Conservation (phyloP, 1,139 yeast genomes). For the Debaryomyces fabryi region DNA sequence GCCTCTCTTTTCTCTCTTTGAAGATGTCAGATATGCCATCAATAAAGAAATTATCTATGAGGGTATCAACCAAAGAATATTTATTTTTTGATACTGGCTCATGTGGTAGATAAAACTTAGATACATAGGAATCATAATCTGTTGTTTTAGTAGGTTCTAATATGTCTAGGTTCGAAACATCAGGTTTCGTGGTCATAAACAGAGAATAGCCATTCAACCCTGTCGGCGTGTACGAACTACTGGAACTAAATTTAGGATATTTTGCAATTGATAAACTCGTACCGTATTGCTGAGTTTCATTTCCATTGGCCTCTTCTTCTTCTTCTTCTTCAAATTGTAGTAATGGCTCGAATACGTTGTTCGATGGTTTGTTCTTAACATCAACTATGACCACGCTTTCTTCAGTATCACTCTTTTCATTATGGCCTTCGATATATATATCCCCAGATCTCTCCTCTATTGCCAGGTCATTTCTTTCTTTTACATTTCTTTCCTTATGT, state of each 20-base stretch:
- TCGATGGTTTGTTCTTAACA: constrained; percentile 1
- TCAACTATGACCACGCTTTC: constrained; percentile 11
- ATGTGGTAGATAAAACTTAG: constrained; percentile 20
- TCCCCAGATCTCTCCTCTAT: not conserved
- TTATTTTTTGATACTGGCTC: constrained; percentile 19
- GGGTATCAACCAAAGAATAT: constrained; percentile 20
- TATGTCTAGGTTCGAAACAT: not conserved
- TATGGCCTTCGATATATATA: not conserved
- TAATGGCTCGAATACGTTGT: constrained; percentile 6
- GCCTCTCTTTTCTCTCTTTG: constrained; percentile 12
- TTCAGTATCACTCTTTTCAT: constrained; percentile 5
- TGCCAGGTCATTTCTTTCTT: not conserved
- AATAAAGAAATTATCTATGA: constrained; percentile 20
- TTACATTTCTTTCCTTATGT: not conserved
- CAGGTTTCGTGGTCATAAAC: not conserved
- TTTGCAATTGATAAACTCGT: constrained; percentile 10
- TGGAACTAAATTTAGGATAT: not conserved
- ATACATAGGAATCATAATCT: constrained; percentile 21
- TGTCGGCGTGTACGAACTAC: not conserved
- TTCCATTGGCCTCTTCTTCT: not conserved
- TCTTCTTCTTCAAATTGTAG: constrained; percentile 1
- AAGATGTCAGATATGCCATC: constrained; percentile 19
- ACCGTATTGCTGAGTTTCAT: constrained; percentile 10
- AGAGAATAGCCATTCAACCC: not conserved
- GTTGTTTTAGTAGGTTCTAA: not conserved